Conservation (phyloP, 2,329 filamentous ascomycete species). For the Macrophomina phaseolina region DNA sequence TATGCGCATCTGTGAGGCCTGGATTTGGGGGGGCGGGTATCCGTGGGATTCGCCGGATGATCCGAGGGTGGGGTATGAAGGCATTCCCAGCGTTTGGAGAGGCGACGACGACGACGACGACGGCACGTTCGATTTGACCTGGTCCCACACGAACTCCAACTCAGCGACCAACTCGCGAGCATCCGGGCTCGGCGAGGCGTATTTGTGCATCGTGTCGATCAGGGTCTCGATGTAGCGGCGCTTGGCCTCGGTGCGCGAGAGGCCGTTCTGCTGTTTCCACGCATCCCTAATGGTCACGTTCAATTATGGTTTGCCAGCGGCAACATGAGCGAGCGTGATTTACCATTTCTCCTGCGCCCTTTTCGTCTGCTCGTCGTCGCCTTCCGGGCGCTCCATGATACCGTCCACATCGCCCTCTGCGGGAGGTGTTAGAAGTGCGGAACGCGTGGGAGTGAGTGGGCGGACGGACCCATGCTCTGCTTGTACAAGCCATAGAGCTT, state of each 20-base stretch:
- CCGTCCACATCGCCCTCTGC: constrained; percentile 90
- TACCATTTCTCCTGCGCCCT: constrained; percentile 72
- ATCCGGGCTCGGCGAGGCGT: constrained; percentile 83
- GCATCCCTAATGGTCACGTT: constrained; percentile 69
- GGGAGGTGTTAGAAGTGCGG: constrained; percentile 11
- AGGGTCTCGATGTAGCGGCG: constrained; percentile 65
- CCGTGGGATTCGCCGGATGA: constrained; percentile 56
- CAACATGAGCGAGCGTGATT: constrained; percentile 31
- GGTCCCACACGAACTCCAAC: constrained; percentile 99
- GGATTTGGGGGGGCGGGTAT: constrained; percentile 34
- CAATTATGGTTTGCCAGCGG: constrained; percentile 16
- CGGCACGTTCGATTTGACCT: constrained; percentile 83
- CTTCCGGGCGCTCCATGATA: constrained; percentile 82
- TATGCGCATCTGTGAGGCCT: constrained; percentile 22
- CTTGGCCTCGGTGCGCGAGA: constrained; percentile 75
- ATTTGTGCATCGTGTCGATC: constrained; percentile 96
- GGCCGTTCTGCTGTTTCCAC: constrained; percentile 85
- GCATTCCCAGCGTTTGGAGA: constrained; percentile 45
- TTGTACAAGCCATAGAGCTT: constrained; percentile 98
- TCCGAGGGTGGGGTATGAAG: constrained; percentile 44
- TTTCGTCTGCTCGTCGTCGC: constrained; percentile 56
- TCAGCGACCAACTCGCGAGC: constrained; percentile 87
- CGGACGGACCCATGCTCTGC: constrained; percentile 78
- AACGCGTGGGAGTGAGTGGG: background rate
- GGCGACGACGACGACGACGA: constrained; percentile 61